Conservation (phyloP, 2,329 filamentous ascomycete genomes). For the Aurifilum marmelostoma region DNA sequence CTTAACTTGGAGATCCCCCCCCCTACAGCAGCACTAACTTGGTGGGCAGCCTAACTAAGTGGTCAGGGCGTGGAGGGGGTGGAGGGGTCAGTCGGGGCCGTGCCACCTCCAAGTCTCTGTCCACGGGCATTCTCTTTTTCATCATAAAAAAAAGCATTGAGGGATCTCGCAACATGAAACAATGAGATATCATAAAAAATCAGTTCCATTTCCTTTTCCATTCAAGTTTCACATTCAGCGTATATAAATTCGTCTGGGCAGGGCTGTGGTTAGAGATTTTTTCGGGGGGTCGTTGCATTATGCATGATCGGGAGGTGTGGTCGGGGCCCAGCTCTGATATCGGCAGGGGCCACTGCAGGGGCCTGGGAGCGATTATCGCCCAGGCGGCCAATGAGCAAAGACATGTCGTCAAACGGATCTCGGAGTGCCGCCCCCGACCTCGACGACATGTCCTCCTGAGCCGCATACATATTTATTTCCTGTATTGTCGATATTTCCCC, state of each 20-base stretch:
- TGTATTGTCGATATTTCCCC: not conserved
- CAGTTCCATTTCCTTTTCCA: not conserved
- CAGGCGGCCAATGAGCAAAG: conserved; percentile 29
- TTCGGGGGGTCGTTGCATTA: conserved; percentile 2
- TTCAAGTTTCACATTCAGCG: not conserved
- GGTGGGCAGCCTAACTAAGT: not conserved
- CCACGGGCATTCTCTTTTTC: not conserved
- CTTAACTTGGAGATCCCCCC: not conserved
- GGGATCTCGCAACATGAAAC: not conserved
- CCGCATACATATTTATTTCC: conserved; percentile 22
- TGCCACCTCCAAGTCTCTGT: not conserved
- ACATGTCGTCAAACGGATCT: conserved; percentile 31
- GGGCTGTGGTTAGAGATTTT: not conserved
- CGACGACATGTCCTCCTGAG: conserved; percentile 29
- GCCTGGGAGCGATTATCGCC: conserved; percentile 13
- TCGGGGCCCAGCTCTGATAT: conserved; percentile 31
- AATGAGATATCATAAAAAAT: not conserved
- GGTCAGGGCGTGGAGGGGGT: not conserved
- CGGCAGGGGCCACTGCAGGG: conserved; percentile 30
- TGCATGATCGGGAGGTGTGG: conserved; percentile 12
- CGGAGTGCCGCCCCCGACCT: conserved; percentile 25
- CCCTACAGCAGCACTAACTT: not conserved
- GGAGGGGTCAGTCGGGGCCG: not conserved
- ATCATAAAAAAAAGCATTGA: no score
- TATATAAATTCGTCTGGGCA: not conserved